A percentile compares a stretch with the other conserved stretches of the same genome.
phyloP scores from a whole-genome alignment of 1,139 yeast genomes.

The Geotrichum reessii region DNA sequence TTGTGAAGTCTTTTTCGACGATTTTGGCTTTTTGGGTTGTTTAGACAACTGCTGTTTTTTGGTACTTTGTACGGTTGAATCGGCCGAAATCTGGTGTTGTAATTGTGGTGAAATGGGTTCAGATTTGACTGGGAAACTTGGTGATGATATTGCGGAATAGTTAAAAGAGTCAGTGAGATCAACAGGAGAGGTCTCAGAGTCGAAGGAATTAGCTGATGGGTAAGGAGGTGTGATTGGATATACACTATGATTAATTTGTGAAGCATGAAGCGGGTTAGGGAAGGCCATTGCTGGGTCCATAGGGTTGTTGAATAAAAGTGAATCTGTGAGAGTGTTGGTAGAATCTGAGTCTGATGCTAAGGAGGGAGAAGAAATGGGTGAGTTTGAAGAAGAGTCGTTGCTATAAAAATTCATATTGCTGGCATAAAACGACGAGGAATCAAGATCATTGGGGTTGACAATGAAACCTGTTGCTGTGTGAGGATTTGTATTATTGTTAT shows the following conservation, averaged over 20 bases:
- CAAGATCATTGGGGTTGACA: not conserved
- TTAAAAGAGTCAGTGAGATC: slow-evolving; percentile 7
- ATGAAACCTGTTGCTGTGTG: slow-evolving; percentile 1
- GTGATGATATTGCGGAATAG: not conserved
- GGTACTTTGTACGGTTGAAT: not conserved
- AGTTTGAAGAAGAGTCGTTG: slow-evolving; percentile 6
- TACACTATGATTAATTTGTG: not conserved
- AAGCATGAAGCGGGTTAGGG: not conserved
- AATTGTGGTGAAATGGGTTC: not conserved
- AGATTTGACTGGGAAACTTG: slow-evolving; percentile 6
- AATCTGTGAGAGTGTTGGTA: not conserved
- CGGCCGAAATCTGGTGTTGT: not conserved
- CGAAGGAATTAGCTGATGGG: slow-evolving; percentile 1
- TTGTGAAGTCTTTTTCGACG: not conserved
- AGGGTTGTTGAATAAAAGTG: not conserved
- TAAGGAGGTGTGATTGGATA: not conserved
- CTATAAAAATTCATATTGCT: slow-evolving; percentile 1
- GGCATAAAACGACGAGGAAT: not conserved
- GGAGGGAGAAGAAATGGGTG: not conserved
- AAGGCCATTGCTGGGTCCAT: not conserved
- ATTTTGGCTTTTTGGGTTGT: not conserved
- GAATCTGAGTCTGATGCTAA: slow-evolving; percentile 6
- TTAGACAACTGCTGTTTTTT: not conserved
- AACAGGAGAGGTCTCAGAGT: slow-evolving; percentile 15
- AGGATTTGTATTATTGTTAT: not conserved